These are phyloP conservation scores for Paecilomyces fulvus DNA, from an alignment of 2,329 filamentous ascomycete genomes.

Conservation along the genomic window DNA sequence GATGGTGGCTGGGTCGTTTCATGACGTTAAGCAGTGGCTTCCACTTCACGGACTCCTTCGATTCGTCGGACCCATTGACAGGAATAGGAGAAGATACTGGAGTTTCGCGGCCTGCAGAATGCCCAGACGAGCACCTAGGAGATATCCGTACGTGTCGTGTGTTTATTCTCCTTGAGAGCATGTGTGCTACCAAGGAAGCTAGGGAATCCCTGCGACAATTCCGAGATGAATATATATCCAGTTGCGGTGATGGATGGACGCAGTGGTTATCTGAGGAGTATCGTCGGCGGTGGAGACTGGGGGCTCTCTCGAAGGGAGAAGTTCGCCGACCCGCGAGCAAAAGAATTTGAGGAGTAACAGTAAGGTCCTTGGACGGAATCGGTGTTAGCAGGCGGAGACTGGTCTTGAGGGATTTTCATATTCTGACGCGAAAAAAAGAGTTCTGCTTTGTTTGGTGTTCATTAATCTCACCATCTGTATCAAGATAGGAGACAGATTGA, in stretches of 20 bases:
- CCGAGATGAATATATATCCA: slow-evolving; percentile 15
- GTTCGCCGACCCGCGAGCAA: neutral
- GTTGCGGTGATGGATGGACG: slow-evolving; percentile 6
- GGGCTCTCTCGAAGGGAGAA: neutral
- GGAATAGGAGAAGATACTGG: neutral
- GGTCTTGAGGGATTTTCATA: neutral
- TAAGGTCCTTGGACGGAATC: too few relatives aligned
- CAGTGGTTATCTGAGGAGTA: neutral
- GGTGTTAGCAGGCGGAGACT: neutral
- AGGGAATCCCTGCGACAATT: slow-evolving; percentile 24
- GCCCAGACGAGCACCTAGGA: slow-evolving; percentile 7
- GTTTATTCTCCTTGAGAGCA: slow-evolving; percentile 24
- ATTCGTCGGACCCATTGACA: slow-evolving; percentile 4
- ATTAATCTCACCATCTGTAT: neutral
- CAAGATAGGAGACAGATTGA: neutral
- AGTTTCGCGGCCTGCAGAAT: neutral
- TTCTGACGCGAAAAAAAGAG: neutral
- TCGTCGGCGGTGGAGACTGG: neutral
- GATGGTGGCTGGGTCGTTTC: slow-evolving; percentile 27
- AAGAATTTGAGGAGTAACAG: neutral
- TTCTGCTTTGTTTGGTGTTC: neutral
- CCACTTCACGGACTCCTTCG: slow-evolving; percentile 24
- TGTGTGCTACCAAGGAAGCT: slow-evolving; percentile 28
- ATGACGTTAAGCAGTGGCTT: slow-evolving; percentile 21
- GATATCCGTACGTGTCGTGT: slow-evolving; percentile 21